phyloP scores from a whole-genome alignment of 2,329 filamentous ascomycete species.

The Periconia sp. region DNA sequence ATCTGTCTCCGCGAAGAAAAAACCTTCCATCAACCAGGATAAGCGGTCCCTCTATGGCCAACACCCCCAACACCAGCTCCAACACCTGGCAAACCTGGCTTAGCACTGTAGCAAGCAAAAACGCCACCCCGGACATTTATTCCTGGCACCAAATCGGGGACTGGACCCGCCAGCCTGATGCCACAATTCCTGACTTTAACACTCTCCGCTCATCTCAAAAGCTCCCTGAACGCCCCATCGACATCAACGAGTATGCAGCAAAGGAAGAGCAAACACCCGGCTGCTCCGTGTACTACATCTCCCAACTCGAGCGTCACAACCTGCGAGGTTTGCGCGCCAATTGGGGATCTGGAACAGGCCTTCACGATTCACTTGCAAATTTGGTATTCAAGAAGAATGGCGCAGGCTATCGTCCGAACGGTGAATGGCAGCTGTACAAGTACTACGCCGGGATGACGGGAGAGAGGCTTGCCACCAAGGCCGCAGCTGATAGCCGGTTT shows the following conservation, averaged over 20 bases:
- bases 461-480: constrained; percentile 39
- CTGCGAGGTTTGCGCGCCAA: constrained; percentile 49
- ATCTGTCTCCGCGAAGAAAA: too few species aligned
- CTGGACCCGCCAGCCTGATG: constrained; percentile 16
- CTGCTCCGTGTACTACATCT: constrained; percentile 50
- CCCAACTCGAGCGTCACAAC: constrained; percentile 50
- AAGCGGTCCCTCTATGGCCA: constrained; percentile 45
- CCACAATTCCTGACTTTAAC: constrained; percentile 28
- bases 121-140: constrained; percentile 48
- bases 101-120: constrained; percentile 37
- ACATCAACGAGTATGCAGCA: constrained; percentile 54
- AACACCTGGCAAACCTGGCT: constrained; percentile 46
- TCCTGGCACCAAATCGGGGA: constrained; percentile 48
- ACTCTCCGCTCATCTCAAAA: constrained; percentile 29
- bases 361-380: constrained; percentile 51
- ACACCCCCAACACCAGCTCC: constrained; percentile 25
- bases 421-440: constrained; percentile 52
- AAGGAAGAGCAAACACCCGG: constrained; percentile 46
- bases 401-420: constrained; percentile 44
- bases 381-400: constrained; percentile 40
- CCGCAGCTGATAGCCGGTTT: constrained; percentile 37
- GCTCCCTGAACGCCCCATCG: constrained; percentile 41
- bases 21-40: constrained; percentile 20
- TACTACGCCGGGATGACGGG: constrained; percentile 53
- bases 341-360: constrained; percentile 44